Conservation (phyloP, 306 rosid genomes). For the Dalbergia oliveri region DNA sequence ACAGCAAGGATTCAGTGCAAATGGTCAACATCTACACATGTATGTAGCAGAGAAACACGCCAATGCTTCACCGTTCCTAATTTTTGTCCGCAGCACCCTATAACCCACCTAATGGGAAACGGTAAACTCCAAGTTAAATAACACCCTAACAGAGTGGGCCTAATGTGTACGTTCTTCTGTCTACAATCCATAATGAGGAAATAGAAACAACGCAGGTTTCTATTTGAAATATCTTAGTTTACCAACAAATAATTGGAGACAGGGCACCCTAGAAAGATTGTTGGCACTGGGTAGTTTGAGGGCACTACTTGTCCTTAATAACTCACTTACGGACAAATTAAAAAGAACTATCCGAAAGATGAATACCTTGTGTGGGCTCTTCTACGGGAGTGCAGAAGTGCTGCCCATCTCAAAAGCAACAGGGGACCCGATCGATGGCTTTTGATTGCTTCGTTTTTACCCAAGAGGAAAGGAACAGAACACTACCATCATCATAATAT, state of each 20-base stretch:
- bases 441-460: slow-evolving; percentile 32
- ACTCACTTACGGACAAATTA: background rate
- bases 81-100: too few species aligned
- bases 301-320: background rate
- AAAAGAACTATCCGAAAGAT: background rate
- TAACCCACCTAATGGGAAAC: background rate
- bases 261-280: background rate
- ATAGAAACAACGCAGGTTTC: background rate
- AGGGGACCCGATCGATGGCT: background rate
- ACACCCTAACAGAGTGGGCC: background rate
- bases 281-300: background rate
- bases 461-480: background rate
- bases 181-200: background rate
- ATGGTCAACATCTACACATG: too few species aligned
- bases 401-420: background rate
- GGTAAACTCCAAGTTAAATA: too few species aligned
- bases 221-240: background rate
- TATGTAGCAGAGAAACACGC: too few species aligned
- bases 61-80: too few species aligned
- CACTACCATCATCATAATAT: background rate
- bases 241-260: background rate
- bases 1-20: too few species aligned
- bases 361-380: background rate
- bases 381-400: background rate
- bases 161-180: background rate